A percentile compares a stretch with the other conserved stretches of the same genome.
Conservation (phyloP, 306 rosid genomes). For the Rosa rugosa region DNA sequence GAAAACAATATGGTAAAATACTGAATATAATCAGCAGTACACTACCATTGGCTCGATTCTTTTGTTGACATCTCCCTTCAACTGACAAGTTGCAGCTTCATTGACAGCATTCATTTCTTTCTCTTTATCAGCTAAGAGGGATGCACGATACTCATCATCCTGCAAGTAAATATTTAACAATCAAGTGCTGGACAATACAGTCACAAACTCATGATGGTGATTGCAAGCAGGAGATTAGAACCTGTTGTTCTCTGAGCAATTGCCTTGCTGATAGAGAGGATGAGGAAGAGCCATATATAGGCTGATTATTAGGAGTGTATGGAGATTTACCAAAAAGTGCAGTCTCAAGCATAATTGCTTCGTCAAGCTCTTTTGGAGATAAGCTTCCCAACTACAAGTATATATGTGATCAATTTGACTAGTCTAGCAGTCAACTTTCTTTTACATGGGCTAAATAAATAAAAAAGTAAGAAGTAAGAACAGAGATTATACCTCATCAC, state of each 20-base stretch:
- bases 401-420: neutral
- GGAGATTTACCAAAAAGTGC: constrained; percentile 50
- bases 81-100: constrained; percentile 40
- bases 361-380: constrained; percentile 69
- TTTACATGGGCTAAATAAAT: neutral
- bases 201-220: neutral
- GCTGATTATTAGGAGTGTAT: constrained; percentile 31
- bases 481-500: constrained; percentile 43
- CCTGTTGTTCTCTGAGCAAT: constrained; percentile 65
- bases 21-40: constrained; percentile 1
- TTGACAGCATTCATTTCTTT: constrained; percentile 39
- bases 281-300: constrained; percentile 25
- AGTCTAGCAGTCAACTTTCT: constrained; percentile 9
- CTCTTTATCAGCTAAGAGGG: constrained; percentile 48
- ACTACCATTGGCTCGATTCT: constrained; percentile 37
- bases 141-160: constrained; percentile 57
- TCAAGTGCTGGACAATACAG: constrained; percentile 18
- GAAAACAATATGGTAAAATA: constrained; percentile 12
- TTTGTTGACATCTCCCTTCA: constrained; percentile 32
- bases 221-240: constrained; percentile 30
- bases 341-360: constrained; percentile 64
- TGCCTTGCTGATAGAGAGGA: constrained; percentile 39
- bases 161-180: constrained; percentile 32
- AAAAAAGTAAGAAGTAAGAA: constrained; percentile 9
- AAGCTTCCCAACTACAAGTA: constrained; percentile 62